Evolutionary conservation across 148 eudicot species (phyloP), one percentile per base, ranked within the genome.

Genomic region (Talinum fruticosum): DNA sequence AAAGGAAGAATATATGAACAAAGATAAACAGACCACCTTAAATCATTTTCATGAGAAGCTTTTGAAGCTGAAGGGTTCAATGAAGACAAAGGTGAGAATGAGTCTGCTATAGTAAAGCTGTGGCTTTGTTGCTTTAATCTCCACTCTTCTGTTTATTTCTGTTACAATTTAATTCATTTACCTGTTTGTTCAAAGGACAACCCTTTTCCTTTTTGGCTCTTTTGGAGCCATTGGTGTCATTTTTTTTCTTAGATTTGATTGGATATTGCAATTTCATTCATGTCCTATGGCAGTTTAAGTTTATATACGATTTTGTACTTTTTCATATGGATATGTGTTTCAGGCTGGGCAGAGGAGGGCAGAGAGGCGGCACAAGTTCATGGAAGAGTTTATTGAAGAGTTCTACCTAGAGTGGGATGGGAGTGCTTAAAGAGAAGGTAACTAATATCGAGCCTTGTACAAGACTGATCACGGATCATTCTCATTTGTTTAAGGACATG

Each of bases 21-120:
- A 93, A 83, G 87, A 91, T 69, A 86, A 93, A 86, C 99, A 95
- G 80, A 96, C 97, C 28, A 91, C 94, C 29, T 32, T 91, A 72
- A 96, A 96, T 84, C 97, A 96, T 91, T 96, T 93, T 79, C 99
- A 91, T 74, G 99, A 96, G 85, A 96, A 96, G 85, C 94, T 95
- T 82, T 85, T 96, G 65, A 96, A 91, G 84, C 88, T 96, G 71
- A 96, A 93, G 85, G 87, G 86, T 62, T 78, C 90, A 75, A 96
- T 96, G 99, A 96, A 96, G 84, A 96, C 99, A 79, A 84, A 89
- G 93, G 97, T 92, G 71, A 61, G 74, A 35, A 66, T 51, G 66
- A 59, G 34, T 38, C 66, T n/a, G 64, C 4, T 41, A 49, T 61
- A n/a, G 10, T 19, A 8, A 37, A 68, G 28, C 26, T 47, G 35